Percentiles rank a stretch among this genome's conserved stretches.
These are phyloP conservation scores for Gastrolobium bilobum DNA, from an alignment of 306 rosid species.

Conservation along the genomic window DNA sequence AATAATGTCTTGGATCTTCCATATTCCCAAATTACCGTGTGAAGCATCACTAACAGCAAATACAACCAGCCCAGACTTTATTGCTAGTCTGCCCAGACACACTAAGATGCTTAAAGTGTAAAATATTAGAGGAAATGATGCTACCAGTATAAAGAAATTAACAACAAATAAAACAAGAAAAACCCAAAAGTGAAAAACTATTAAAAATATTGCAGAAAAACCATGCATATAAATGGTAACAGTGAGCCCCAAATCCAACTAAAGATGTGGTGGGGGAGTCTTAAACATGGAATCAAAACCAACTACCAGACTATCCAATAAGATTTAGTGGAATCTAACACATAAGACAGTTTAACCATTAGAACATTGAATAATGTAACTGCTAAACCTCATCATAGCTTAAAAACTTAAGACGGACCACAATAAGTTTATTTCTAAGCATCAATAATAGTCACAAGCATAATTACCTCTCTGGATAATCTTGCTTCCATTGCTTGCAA, in stretches of 20 bases:
- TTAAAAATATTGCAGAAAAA: not conserved
- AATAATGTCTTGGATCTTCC: not conserved
- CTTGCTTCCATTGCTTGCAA: constrained; percentile 74
- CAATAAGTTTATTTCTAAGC: not conserved
- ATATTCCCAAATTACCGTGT: constrained; percentile 14
- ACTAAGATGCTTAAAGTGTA: not conserved
- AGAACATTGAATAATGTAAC: not conserved
- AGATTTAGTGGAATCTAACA: not conserved
- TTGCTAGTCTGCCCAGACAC: constrained; percentile 24
- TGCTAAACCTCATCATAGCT: not conserved
- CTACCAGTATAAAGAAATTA: not conserved
- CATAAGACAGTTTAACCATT: not conserved
- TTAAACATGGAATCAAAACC: not conserved
- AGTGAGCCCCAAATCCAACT: not conserved
- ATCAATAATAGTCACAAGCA: constrained; percentile 1
- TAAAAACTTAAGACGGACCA: not conserved
- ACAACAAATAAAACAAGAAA: not conserved
- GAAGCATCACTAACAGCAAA: not conserved
- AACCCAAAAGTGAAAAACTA: not conserved
- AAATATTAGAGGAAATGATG: constrained; percentile 6
- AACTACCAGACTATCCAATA: not conserved
- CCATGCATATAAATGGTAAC: constrained; percentile 13
- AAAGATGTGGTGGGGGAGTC: not conserved
- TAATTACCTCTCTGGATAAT: constrained; percentile 74
- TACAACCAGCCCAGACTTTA: not conserved